A percentile compares a stretch with the other conserved stretches of the same genome.
Conservation (phyloP, 768 basidiomycete genomes). For the Leccinum subtestaceum region DNA sequence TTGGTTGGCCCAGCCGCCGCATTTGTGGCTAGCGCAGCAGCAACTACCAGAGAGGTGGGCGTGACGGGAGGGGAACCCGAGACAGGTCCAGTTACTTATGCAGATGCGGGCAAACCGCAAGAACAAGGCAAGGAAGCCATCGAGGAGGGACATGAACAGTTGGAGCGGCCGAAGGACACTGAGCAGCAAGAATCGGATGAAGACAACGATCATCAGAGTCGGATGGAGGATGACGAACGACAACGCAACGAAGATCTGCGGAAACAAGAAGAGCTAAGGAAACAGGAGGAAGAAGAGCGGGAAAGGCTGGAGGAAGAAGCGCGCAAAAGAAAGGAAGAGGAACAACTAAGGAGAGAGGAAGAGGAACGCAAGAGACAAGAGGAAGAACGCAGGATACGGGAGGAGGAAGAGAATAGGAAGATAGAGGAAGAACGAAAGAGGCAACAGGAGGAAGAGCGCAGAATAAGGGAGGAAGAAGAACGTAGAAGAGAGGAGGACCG, state of each 20-base stretch:
- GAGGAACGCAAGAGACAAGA: slow-evolving; percentile 17
- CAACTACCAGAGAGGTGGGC: slow-evolving; percentile 38
- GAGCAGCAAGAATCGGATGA: neutral
- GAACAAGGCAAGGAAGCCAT: slow-evolving; percentile 15
- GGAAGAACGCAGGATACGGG: neutral
- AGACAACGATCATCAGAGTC: neutral
- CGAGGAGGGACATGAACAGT: slow-evolving; percentile 1
- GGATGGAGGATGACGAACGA: slow-evolving; percentile 1
- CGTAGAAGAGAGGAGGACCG: neutral
- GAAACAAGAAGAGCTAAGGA: neutral
- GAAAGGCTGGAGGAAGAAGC: slow-evolving; percentile 40
- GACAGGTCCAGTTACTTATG: neutral
- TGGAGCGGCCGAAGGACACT: neutral
- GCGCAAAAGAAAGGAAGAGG: slow-evolving; percentile 21
- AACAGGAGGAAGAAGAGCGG: slow-evolving; percentile 39
- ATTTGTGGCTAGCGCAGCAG: slow-evolving; percentile 23
- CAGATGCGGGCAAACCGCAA: neutral
- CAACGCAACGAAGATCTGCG: slow-evolving; percentile 20
- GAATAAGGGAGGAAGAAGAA: slow-evolving; percentile 6
- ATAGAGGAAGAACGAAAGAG: slow-evolving; percentile 40
- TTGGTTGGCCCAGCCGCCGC: neutral
- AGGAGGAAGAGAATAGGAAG: neutral
- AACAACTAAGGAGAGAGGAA: slow-evolving; percentile 10
- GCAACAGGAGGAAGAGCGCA: slow-evolving; percentile 34
- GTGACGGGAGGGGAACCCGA: slow-evolving; percentile 35